phyloP scores from a whole-genome alignment of 257 asterid species.

The Penstemon barbatus region DNA sequence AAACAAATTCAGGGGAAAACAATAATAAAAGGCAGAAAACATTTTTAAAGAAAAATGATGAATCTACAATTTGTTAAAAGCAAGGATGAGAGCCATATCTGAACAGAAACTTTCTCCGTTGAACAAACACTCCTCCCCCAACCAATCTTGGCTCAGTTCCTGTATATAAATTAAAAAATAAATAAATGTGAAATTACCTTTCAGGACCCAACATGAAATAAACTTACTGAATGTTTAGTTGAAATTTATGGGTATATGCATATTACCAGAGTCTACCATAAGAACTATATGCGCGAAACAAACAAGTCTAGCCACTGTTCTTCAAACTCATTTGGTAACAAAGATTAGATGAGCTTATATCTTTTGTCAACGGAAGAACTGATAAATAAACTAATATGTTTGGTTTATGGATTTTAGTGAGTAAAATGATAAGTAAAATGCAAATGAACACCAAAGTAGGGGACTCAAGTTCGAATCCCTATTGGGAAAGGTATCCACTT shows the following conservation, averaged over 20 bases:
- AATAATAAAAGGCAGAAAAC: slow-evolving; percentile 8
- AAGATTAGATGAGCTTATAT: no score
- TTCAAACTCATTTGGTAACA: no score
- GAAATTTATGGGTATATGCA: neutral
- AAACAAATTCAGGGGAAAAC: slow-evolving; percentile 10
- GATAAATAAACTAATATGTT: no score
- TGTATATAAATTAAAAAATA: slow-evolving; percentile 41
- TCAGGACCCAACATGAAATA: neutral
- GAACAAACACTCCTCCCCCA: slow-evolving; percentile 36
- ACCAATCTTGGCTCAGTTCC: slow-evolving; percentile 45
- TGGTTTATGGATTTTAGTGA: no score
- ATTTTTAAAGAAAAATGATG: slow-evolving; percentile 1
- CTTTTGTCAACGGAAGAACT: no score
- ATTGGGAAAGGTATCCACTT: no score
- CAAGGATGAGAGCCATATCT: slow-evolving; percentile 31
- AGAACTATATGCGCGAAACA: slow-evolving; percentile 4
- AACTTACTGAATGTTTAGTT: slow-evolving; percentile 2
- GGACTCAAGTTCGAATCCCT: no score
- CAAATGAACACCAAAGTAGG: no score
- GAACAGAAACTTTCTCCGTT: slow-evolving; percentile 28
- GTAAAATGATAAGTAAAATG: no score
- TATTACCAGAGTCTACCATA: slow-evolving; percentile 2
- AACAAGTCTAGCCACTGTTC: neutral
- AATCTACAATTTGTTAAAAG: slow-evolving; percentile 34
- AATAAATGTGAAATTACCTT: slow-evolving; percentile 27